Evolutionary conservation across 768 basidiomycete genomes (phyloP).

Genomic region (Gautieria morchelliformis): DNA sequence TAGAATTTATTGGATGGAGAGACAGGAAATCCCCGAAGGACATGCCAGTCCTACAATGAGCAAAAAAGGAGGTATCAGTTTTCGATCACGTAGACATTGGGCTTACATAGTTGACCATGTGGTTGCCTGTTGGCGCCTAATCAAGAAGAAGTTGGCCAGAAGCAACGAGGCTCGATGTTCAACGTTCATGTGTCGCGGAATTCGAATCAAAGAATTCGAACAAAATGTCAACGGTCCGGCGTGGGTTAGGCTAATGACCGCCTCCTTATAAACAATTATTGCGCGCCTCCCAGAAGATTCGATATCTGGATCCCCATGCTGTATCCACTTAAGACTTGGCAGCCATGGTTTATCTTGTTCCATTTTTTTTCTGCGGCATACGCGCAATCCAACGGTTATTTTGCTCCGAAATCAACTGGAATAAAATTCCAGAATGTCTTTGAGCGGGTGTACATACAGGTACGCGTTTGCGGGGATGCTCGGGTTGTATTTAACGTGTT

Average conservation of each 20-base stretch:
- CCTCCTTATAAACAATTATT: background rate
- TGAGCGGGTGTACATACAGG: constrained; percentile 26
- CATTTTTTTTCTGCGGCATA: background rate
- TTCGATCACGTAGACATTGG: no score
- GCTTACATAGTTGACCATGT: background rate
- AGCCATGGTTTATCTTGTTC: background rate
- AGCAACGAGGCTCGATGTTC: no score
- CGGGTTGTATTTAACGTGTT: background rate
- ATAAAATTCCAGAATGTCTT: constrained; percentile 29
- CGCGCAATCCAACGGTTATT: background rate
- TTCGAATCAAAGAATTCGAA: background rate
- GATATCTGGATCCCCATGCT: background rate
- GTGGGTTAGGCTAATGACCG: background rate
- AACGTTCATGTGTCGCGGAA: background rate
- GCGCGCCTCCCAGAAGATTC: background rate
- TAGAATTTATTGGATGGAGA: background rate
- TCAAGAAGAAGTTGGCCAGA: no score
- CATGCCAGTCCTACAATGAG: no score
- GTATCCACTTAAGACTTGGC: background rate
- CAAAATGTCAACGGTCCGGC: background rate
- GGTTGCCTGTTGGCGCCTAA: background rate
- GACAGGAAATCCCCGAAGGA: background rate
- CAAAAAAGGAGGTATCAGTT: no score
- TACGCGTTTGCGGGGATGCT: constrained; percentile 5
- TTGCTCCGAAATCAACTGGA: constrained; percentile 17